Conservation (phyloP, 805 yeast species). For the Barnettozyma salicaria region DNA sequence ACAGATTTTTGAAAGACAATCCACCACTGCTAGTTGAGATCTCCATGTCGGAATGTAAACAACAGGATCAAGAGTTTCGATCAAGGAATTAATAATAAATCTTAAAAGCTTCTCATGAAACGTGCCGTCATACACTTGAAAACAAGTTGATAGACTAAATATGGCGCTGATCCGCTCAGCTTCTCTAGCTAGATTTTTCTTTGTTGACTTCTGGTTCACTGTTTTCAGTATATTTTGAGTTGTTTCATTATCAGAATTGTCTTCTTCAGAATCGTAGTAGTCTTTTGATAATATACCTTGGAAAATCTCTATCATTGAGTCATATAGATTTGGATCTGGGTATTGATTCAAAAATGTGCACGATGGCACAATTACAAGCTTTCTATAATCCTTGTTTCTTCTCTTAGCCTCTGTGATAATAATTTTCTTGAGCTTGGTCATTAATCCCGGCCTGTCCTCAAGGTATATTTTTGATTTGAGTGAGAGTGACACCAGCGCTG, state of each 20-base stretch:
- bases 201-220: slow-evolving; percentile 34
- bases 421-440: slow-evolving; percentile 35
- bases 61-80: slow-evolving; percentile 24
- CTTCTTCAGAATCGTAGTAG: slow-evolving; percentile 35
- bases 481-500: slow-evolving; percentile 58
- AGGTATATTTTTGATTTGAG: slow-evolving; percentile 39
- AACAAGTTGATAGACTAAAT: slow-evolving; percentile 32
- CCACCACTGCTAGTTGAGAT: slow-evolving; percentile 43
- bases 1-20: slow-evolving; percentile 29
- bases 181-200: slow-evolving; percentile 41
- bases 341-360: slow-evolving; percentile 44
- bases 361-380: slow-evolving; percentile 44
- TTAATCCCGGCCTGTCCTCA: slow-evolving; percentile 26
- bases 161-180: slow-evolving; percentile 38
- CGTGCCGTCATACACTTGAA: slow-evolving; percentile 22
- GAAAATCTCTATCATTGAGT: slow-evolving; percentile 29
- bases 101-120: slow-evolving; percentile 20
- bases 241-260: slow-evolving; percentile 33
- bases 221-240: slow-evolving; percentile 19
- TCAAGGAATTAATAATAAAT: slow-evolving; percentile 28
- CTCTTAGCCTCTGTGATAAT: slow-evolving; percentile 59
- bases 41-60: slow-evolving; percentile 51
- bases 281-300: slow-evolving; percentile 33
- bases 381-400: slow-evolving; percentile 58
- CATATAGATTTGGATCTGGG: slow-evolving; percentile 28